Evolutionary conservation across 805 yeast species (phyloP).

Genomic region (Cyberlindnera maclurae): DNA sequence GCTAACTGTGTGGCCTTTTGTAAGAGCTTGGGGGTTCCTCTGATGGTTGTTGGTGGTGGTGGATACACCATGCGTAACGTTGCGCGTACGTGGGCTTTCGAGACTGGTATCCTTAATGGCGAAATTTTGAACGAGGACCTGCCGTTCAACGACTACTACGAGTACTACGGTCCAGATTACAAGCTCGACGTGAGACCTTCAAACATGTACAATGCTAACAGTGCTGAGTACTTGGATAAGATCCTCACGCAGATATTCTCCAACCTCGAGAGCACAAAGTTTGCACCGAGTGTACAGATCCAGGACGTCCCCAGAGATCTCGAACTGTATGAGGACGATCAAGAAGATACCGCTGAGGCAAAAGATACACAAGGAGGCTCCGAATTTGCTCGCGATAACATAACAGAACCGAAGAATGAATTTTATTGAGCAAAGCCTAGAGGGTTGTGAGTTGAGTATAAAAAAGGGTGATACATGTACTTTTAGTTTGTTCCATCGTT

Average conservation of each 20-base stretch:
- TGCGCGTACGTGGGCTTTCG: slow-evolving; percentile 91
- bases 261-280: slow-evolving; percentile 83
- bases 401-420: slow-evolving; percentile 66
- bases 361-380: slow-evolving; percentile 91
- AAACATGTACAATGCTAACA: slow-evolving; percentile 93
- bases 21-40: slow-evolving; percentile 77
- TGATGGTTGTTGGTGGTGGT: slow-evolving; percentile 96
- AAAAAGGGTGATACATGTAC: too few relatives aligned
- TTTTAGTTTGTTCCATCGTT: too few relatives aligned
- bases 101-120: slow-evolving; percentile 80
- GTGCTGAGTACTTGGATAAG: slow-evolving; percentile 85
- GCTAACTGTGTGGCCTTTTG: slow-evolving; percentile 92
- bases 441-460: too few relatives aligned
- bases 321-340: slow-evolving; percentile 82
- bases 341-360: slow-evolving; percentile 74
- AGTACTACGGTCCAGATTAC: slow-evolving; percentile 96
- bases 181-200: slow-evolving; percentile 91
- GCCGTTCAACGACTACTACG: slow-evolving; percentile 81
- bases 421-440: slow-evolving; percentile 35
- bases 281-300: slow-evolving; percentile 96
- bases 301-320: slow-evolving; percentile 81
- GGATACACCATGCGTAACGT: slow-evolving; percentile 98
- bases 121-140: slow-evolving; percentile 68
- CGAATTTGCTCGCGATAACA: slow-evolving; percentile 72
- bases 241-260: slow-evolving; percentile 68